Evolutionary conservation across 2,329 filamentous ascomycete species (phyloP).

Genomic region (Colletotrichum sojae): DNA sequence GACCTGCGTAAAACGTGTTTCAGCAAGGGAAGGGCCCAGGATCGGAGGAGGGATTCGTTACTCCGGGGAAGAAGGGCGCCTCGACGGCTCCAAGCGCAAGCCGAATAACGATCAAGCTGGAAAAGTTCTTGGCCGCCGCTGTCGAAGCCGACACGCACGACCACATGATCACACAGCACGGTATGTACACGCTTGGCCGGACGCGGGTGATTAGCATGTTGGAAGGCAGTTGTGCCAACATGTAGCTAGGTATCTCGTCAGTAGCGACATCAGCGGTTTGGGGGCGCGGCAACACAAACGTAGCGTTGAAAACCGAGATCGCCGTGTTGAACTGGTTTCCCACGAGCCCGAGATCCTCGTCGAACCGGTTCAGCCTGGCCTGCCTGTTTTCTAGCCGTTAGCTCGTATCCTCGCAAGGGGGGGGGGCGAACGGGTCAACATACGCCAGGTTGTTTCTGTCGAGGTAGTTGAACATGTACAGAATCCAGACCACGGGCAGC

Average conservation of each 20-base stretch:
- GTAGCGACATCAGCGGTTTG: not conserved
- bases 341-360: conserved; percentile 34
- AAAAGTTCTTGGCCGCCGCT: conserved; percentile 33
- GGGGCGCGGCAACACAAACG: conserved; percentile 13
- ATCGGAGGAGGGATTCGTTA: conserved; percentile 1
- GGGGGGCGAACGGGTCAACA: not conserved
- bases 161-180: conserved; percentile 40
- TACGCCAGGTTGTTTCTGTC: conserved; percentile 41
- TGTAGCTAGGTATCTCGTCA: conserved; percentile 36
- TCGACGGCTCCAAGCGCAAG: conserved; percentile 33
- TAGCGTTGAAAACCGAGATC: conserved; percentile 33
- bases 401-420: not conserved
- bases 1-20: conserved; percentile 36
- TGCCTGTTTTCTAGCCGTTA: conserved; percentile 28
- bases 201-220: conserved; percentile 44
- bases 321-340: conserved; percentile 39
- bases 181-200: conserved; percentile 44
- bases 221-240: conserved; percentile 43
- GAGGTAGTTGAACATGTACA: conserved; percentile 42
- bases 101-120: conserved; percentile 28
- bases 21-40: not conserved
- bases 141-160: conserved; percentile 40
- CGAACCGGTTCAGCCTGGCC: conserved; percentile 33
- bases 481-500: conserved; percentile 40
- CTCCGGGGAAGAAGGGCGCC: conserved; percentile 40